A percentile compares a stretch with the other conserved stretches of the same genome.
Conservation (phyloP, 2,329 filamentous ascomycete species). For the Aphanocladium album region DNA sequence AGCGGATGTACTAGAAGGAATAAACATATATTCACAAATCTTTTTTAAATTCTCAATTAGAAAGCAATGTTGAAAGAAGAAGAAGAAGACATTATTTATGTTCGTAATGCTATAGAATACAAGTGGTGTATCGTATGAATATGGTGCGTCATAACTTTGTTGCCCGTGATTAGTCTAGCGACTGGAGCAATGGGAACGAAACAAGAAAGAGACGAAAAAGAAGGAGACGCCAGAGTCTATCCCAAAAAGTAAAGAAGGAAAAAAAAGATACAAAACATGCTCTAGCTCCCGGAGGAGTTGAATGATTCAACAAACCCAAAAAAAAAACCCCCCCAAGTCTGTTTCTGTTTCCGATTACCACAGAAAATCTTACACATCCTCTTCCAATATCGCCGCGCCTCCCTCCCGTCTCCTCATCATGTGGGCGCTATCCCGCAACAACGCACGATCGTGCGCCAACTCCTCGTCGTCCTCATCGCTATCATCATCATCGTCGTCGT, state of each 20-base stretch:
- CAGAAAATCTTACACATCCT: neutral
- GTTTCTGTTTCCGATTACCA: neutral
- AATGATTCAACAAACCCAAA: too few species aligned
- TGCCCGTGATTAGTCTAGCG: neutral
- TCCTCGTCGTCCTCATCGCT: slow-evolving; percentile 32
- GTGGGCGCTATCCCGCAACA: neutral
- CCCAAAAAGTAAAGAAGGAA: too few species aligned
- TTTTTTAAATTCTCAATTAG: too few species aligned
- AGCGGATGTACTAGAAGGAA: neutral
- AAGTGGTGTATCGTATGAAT: neutral
- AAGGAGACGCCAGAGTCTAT: too few species aligned
- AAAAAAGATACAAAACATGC: too few species aligned
- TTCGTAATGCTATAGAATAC: neutral
- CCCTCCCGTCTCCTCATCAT: neutral
- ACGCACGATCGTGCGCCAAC: slow-evolving; percentile 18
- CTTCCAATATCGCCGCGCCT: neutral
- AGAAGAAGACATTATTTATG: neutral
- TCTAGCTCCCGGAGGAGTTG: too few species aligned
- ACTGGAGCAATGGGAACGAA: neutral
- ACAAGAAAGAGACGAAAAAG: neutral
- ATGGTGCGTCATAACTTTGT: neutral
- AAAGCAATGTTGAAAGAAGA: neutral
- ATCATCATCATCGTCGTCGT: slow-evolving; percentile 29
- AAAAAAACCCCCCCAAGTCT: too few species aligned
- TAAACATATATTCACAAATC: neutral